These are phyloP conservation scores for Neonectria faginata DNA, from an alignment of 2,329 filamentous ascomycete genomes.

Conservation along the genomic window DNA sequence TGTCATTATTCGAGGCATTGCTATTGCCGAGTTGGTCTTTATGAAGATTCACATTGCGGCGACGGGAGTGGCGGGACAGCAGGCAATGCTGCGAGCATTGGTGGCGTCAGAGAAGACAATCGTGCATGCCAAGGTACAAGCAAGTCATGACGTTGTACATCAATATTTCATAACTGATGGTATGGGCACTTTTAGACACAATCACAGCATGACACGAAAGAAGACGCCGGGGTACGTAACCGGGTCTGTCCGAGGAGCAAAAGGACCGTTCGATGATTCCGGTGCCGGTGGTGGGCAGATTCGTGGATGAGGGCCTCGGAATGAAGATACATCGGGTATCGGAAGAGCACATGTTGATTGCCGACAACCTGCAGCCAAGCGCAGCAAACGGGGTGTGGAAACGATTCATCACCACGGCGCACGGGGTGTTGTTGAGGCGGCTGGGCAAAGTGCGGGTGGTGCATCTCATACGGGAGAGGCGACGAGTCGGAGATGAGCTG, in stretches of 20 bases:
- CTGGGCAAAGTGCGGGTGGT: slow-evolving; percentile 7
- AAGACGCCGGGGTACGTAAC: neutral
- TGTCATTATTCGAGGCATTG: no score
- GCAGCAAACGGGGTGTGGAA: neutral
- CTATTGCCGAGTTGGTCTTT: neutral
- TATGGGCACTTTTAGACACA: neutral
- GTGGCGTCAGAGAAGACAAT: slow-evolving; percentile 4
- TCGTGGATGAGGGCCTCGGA: neutral
- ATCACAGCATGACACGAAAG: neutral
- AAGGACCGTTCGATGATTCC: slow-evolving; percentile 1
- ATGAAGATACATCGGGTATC: slow-evolving; percentile 6
- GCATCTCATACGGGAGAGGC: neutral
- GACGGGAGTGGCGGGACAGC: neutral
- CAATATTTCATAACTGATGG: neutral
- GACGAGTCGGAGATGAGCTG: neutral
- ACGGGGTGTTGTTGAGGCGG: slow-evolving; percentile 6
- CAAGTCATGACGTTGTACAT: neutral
- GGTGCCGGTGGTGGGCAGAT: neutral
- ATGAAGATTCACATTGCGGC: slow-evolving; percentile 12
- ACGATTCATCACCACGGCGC: neutral
- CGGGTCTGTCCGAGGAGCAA: slow-evolving; percentile 3
- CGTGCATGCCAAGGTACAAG: neutral
- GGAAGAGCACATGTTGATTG: slow-evolving; percentile 5
- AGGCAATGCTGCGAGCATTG: slow-evolving; percentile 6
- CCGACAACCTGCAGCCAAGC: slow-evolving; percentile 5